A percentile compares a stretch with the other conserved stretches of the same genome.
These are phyloP conservation scores for Verticillium longisporum DNA, from an alignment of 2,329 filamentous ascomycete species.

Conservation along the genomic window DNA sequence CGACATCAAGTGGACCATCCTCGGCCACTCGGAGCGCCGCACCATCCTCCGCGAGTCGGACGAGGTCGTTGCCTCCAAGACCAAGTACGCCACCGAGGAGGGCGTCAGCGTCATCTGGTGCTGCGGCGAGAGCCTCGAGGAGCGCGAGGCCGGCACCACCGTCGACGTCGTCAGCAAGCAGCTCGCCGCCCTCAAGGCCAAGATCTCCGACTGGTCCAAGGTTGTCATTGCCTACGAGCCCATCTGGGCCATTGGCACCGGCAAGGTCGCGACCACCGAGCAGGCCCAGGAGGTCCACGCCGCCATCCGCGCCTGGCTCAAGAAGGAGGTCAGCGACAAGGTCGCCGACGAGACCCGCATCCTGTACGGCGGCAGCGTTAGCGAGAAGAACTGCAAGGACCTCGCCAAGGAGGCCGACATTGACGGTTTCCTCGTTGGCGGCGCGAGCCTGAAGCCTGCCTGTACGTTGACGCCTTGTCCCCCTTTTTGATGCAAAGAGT, in stretches of 20 bases:
- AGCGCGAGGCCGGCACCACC: conserved; percentile 80
- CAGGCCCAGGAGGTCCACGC: conserved; percentile 93
- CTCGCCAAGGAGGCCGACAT: conserved; percentile 90
- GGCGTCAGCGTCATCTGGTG: conserved; percentile 91
- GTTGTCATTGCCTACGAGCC: conserved; percentile 98
- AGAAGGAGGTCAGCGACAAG: conserved; percentile 64
- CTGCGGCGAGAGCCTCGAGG: conserved; percentile 91
- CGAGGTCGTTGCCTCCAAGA: conserved; percentile 83
- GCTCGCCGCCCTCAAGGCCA: conserved; percentile 71
- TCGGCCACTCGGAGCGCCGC: conserved; percentile 93
- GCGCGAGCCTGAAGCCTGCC: conserved; percentile 93
- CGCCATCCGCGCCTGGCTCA: conserved; percentile 85
- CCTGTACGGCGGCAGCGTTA: conserved; percentile 94
- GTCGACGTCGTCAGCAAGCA: conserved; percentile 80
- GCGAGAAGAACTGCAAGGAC: conserved; percentile 95
- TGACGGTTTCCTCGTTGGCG: conserved; percentile 95
- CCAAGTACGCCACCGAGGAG: conserved; percentile 82
- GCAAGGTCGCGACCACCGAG: conserved; percentile 82
- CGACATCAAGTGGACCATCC: conserved; percentile 81
- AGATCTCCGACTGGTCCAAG: conserved; percentile 83
- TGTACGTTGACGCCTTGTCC: conserved; percentile 49
- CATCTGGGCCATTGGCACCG: conserved; percentile 93
- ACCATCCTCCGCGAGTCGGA: conserved; percentile 84
- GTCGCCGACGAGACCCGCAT: conserved; percentile 84
- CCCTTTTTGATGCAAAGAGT: not conserved